Base-by-base conservation (phyloP, 495 filamentous ascomycete genomes). In the Niebla homalea region DNA sequence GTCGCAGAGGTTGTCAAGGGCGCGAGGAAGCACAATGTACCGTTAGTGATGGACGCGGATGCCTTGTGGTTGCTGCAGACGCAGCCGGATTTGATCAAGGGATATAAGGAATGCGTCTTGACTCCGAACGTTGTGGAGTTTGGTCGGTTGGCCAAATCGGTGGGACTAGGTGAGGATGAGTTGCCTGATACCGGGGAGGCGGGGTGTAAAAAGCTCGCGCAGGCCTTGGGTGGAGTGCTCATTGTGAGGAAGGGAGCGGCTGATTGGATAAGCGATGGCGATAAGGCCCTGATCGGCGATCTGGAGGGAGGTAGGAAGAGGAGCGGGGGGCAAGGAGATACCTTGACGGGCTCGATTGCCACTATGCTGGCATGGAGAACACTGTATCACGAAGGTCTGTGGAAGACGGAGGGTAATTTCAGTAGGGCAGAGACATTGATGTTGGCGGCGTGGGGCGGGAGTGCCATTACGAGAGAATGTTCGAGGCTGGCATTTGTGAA, bases 101-200 rank as follows among this genome's bases (percentile, higher is more conserved):
- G 86, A 1, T 96, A 89, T 63, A 76, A 71, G 38, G 72, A 87
- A 43, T 94, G 88, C 44, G 88, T 98, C 39, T 67, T 98, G 36
- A 98, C 92, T 25, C 92, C 92, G 0, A 98, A 98, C 51, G 84
- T 94, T 5, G 85, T 90, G 0, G 92, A 98, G 64, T 98, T 98
- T 65, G 81, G 75, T 6, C 71, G 92, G 35, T 61, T 98, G 45
- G 85, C 85, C 45, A 81, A 87, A 59, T 67, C 69, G 0, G 71
- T 84, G 49, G 81, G 80, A 0, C 63, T 94, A 22, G 73, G 84
- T 42, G 67, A 71, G 25, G 64, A 77, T 5, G 70, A 72, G 8
- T 41, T 61, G 10, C 52, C 56, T 1, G 61, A 69, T 44, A 59
- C 57, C 1, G 53, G 57, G 8, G 55, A 53, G n/a, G 60, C 56